Percentiles rank a stretch among this genome's conserved stretches.
phyloP scores from a whole-genome alignment of 225 moss, liverwort and hornwort species.

The Pseudisothecium myosuroides region DNA sequence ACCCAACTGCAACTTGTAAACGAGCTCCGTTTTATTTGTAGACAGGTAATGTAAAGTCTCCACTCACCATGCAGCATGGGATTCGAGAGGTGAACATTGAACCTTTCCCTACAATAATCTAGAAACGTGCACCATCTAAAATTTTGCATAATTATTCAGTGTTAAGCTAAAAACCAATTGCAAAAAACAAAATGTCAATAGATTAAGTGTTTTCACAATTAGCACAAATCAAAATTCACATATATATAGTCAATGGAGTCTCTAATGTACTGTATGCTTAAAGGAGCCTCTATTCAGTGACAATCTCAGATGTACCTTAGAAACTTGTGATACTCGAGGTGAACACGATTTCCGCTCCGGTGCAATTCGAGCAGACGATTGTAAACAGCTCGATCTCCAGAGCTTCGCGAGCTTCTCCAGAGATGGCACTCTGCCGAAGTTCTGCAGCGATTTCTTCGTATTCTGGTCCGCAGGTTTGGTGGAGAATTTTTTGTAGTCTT shows the following conservation, averaged over 20 bases:
- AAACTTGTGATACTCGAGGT: background rate
- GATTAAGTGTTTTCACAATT: background rate
- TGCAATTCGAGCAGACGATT: constrained; percentile 1
- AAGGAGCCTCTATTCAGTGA: background rate
- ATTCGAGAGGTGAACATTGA: background rate
- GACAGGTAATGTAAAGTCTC: background rate
- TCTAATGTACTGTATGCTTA: background rate
- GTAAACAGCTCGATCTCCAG: constrained; percentile 14
- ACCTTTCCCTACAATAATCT: background rate
- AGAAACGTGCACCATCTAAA: background rate
- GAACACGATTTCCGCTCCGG: background rate
- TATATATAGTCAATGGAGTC: background rate
- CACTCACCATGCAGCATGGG: background rate
- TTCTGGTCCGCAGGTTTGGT: background rate
- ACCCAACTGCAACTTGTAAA: background rate
- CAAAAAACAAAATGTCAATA: background rate
- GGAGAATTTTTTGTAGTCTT: background rate
- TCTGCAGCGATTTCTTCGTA: background rate
- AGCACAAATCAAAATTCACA: background rate
- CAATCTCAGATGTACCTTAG: background rate
- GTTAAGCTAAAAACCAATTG: background rate
- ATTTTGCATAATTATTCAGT: background rate
- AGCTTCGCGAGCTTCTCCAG: constrained; percentile 4
- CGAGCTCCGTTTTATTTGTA: background rate
- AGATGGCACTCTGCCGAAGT: background rate